Conservation (phyloP, 2,329 filamentous ascomycete species). For the Aspergillus viridinutans region DNA sequence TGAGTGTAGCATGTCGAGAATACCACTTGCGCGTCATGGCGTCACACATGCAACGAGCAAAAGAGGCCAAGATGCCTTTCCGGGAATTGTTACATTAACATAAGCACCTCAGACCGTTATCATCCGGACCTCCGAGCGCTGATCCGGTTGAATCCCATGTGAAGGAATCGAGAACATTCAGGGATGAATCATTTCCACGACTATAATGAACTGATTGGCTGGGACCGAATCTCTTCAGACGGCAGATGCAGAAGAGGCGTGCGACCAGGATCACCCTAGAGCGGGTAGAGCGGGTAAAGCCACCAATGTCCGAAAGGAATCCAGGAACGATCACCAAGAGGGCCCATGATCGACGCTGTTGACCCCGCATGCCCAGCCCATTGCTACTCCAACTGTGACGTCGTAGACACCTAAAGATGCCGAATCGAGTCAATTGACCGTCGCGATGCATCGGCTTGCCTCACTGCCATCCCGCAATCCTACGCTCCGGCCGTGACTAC, state of each 20-base stretch:
- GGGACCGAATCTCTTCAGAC: background rate
- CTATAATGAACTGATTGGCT: background rate
- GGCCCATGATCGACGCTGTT: background rate
- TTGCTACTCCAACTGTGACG: background rate
- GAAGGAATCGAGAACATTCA: too few species aligned
- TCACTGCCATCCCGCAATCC: too few species aligned
- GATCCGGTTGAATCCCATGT: too few species aligned
- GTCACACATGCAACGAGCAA: background rate
- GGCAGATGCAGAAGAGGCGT: background rate
- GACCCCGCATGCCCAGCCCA: background rate
- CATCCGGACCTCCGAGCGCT: background rate
- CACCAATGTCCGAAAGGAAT: background rate
- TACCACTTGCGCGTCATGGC: background rate
- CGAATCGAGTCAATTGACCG: background rate
- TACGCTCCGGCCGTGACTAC: too few species aligned
- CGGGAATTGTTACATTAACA: background rate
- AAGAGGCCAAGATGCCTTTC: background rate
- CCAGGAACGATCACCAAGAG: background rate
- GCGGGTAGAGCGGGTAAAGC: background rate
- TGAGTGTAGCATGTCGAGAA: background rate
- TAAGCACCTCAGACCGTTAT: background rate
- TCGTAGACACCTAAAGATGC: background rate
- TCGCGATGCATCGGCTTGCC: too few species aligned
- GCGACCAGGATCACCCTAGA: background rate
- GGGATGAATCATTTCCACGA: background rate